phyloP scores from a whole-genome alignment of 768 basidiomycete species.

The Termitomyces sp. region DNA sequence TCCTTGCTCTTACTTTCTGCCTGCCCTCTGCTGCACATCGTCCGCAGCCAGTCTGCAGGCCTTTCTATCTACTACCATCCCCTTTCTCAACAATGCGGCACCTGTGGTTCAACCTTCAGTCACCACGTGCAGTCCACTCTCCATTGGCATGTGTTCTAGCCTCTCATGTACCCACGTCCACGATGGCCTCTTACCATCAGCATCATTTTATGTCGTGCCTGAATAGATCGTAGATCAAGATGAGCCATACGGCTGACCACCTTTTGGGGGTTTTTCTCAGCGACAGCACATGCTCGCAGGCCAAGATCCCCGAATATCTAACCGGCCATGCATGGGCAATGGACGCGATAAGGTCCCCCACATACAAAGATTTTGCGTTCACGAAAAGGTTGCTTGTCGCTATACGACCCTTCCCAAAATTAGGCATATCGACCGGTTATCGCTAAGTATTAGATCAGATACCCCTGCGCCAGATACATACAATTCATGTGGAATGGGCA shows the following conservation, averaged over 20 bases:
- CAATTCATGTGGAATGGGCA: background rate
- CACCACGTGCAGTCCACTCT: background rate
- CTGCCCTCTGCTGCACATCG: background rate
- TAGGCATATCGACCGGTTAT: background rate
- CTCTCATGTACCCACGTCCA: background rate
- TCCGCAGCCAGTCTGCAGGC: background rate
- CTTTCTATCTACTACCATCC: background rate
- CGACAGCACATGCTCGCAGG: background rate
- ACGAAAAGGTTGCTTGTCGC: background rate
- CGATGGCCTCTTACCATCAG: background rate
- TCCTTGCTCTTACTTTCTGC: background rate
- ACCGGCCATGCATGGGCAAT: background rate
- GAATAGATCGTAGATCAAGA: constrained; percentile 11
- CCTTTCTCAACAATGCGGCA: too few relatives aligned
- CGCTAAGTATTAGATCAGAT: background rate
- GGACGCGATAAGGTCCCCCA: background rate
- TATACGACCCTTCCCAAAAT: background rate
- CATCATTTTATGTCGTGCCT: constrained; percentile 7
- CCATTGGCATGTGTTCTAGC: background rate
- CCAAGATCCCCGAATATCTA: background rate
- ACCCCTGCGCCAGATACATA: background rate
- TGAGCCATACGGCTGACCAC: background rate
- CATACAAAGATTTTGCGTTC: background rate
- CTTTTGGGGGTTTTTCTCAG: background rate
- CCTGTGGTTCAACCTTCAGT: background rate